phyloP scores from a whole-genome alignment of 495 filamentous ascomycete genomes.

The Neohortaea acidophila region DNA sequence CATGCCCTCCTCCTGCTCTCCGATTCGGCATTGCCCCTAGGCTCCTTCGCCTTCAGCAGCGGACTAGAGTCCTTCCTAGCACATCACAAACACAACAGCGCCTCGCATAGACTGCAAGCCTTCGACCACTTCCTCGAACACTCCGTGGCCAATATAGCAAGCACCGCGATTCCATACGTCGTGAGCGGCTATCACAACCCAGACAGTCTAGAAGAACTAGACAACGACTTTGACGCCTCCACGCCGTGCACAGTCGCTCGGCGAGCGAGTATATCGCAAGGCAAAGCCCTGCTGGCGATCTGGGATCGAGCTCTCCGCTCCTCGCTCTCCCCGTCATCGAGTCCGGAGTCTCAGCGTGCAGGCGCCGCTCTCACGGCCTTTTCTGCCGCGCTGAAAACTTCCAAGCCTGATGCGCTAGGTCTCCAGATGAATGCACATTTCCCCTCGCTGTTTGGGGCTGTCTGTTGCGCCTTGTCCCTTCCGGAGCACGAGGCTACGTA shows the following conservation, averaged over 20 bases:
- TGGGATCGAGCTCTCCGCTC: constrained; percentile 47
- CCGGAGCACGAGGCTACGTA: constrained; percentile 54
- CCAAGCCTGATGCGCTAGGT: constrained; percentile 8
- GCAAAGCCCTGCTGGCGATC: constrained; percentile 68
- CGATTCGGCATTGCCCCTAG: constrained; percentile 88
- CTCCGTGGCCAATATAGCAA: constrained; percentile 62
- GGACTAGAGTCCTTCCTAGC: constrained; percentile 89
- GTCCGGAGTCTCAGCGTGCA: background rate
- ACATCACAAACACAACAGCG: constrained; percentile 40
- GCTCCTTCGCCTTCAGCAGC: constrained; percentile 91
- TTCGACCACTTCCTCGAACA: constrained; percentile 65
- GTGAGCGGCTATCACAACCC: constrained; percentile 59
- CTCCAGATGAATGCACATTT: constrained; percentile 44
- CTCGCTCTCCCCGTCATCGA: background rate
- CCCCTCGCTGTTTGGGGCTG: constrained; percentile 63
- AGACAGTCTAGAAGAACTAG: constrained; percentile 39
- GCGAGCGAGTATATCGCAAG: constrained; percentile 70
- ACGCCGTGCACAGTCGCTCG: constrained; percentile 77
- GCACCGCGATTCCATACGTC: constrained; percentile 71
- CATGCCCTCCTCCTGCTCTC: constrained; percentile 85
- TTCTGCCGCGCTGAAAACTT: constrained; percentile 7
- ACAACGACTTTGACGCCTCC: constrained; percentile 75
- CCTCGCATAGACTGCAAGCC: constrained; percentile 17
- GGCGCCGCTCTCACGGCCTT: constrained; percentile 13
- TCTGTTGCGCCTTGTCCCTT: constrained; percentile 49